phyloP scores from a whole-genome alignment of 2,329 filamentous ascomycete genomes.

The Paecilomyces formosus region DNA sequence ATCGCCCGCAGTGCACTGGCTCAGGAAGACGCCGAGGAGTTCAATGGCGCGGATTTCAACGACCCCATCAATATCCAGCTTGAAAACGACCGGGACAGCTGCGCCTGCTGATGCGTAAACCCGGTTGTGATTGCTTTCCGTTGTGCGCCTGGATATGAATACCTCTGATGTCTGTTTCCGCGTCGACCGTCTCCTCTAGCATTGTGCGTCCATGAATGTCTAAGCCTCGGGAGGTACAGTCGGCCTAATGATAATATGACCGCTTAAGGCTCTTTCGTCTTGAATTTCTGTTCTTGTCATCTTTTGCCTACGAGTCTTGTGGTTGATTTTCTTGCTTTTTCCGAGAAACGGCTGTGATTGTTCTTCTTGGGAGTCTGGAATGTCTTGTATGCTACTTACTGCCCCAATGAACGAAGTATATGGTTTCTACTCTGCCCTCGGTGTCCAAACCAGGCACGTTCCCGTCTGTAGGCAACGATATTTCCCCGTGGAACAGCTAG shows the following conservation, averaged over 20 bases:
- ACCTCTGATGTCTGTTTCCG: slow-evolving; percentile 1
- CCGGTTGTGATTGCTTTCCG: slow-evolving; percentile 9
- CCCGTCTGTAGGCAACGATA: not conserved
- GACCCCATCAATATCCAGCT: slow-evolving; percentile 98
- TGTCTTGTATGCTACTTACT: not conserved
- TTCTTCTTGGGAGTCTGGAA: slow-evolving; percentile 1
- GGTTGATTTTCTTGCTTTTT: not conserved
- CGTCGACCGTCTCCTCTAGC: not conserved
- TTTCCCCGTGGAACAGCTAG: not conserved
- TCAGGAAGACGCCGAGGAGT: slow-evolving; percentile 97
- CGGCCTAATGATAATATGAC: not conserved
- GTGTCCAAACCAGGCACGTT: not conserved
- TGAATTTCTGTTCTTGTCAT: not conserved
- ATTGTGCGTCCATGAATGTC: not conserved
- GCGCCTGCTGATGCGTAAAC: slow-evolving; percentile 63
- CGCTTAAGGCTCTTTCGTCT: not conserved
- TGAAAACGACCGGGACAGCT: slow-evolving; percentile 86
- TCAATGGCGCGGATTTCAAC: slow-evolving; percentile 82
- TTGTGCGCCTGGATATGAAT: slow-evolving; percentile 11
- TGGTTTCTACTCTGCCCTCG: not conserved
- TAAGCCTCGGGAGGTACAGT: not conserved
- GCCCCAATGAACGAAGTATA: not conserved
- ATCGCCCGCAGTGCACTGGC: slow-evolving; percentile 93
- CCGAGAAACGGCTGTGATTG: not conserved
- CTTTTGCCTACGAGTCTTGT: not conserved